Percentiles rank a stretch among this genome's conserved stretches.
Conservation (phyloP, 108 stramenopile genomes). For the Cylindrotheca fusiformis region DNA sequence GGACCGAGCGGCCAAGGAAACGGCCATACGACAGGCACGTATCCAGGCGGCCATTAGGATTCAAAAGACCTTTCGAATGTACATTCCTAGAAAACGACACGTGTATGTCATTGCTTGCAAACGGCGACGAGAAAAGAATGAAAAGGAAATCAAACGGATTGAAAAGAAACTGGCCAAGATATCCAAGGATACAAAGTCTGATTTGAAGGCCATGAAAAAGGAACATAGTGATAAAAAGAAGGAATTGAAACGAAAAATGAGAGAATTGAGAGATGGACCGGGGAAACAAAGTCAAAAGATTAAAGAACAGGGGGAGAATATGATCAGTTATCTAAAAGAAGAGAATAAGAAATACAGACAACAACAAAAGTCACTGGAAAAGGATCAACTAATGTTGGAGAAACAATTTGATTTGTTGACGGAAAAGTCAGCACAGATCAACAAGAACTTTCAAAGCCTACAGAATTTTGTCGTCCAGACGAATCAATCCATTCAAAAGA, state of each 20-base stretch:
- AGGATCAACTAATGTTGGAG: slow-evolving; percentile 18
- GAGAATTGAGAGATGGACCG: slow-evolving; percentile 9
- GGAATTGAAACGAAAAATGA: slow-evolving; percentile 12
- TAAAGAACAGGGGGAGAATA: slow-evolving; percentile 7
- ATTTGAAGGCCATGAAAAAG: slow-evolving; percentile 29
- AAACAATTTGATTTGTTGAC: slow-evolving; percentile 25
- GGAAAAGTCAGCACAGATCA: slow-evolving; percentile 17
- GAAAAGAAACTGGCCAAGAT: slow-evolving; percentile 14
- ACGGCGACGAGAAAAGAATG: slow-evolving; percentile 12
- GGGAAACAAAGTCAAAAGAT: slow-evolving; percentile 9
- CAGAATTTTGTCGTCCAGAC: slow-evolving; percentile 9
- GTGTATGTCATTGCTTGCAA: slow-evolving; percentile 9
- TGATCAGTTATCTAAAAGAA: slow-evolving; percentile 23
- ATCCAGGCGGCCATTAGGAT: slow-evolving; percentile 3
- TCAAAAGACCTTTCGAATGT: slow-evolving; percentile 7
- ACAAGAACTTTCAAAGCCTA: slow-evolving; percentile 9
- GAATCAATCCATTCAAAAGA: slow-evolving; percentile 1
- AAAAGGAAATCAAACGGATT: slow-evolving; percentile 26
- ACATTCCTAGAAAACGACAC: slow-evolving; percentile 15
- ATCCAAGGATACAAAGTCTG: slow-evolving; percentile 21
- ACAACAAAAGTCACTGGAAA: slow-evolving; percentile 4
- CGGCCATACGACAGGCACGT: not conserved
- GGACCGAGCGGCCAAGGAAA: not conserved
- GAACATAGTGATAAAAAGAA: slow-evolving; percentile 26
- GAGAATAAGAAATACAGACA: slow-evolving; percentile 18